Conservation (phyloP, 169 alveolate genomes). For the Plasmodium blacklocki region DNA sequence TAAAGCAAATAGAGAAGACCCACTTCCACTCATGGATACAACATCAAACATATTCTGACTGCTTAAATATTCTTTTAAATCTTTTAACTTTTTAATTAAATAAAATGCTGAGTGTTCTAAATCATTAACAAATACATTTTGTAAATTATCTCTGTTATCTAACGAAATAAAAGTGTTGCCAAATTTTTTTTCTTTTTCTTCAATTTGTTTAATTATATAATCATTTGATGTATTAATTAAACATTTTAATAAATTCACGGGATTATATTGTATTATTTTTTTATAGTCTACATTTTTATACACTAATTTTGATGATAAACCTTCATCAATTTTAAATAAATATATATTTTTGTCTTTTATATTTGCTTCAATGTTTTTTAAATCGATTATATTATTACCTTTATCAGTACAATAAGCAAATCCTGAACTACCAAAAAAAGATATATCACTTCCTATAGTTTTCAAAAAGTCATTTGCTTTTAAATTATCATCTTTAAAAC, state of each 20-base stretch:
- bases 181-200: slow-evolving; percentile 26
- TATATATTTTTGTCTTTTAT: slow-evolving; percentile 35
- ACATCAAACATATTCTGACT: slow-evolving; percentile 41
- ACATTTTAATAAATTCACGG: slow-evolving; percentile 30
- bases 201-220: slow-evolving; percentile 14
- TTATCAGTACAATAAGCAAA: slow-evolving; percentile 72
- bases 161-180: slow-evolving; percentile 11
- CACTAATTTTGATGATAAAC: slow-evolving; percentile 45
- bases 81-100: slow-evolving; percentile 26
- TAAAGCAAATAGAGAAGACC: slow-evolving; percentile 58
- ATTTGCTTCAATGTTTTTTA: slow-evolving; percentile 13
- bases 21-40: slow-evolving; percentile 76
- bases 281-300: slow-evolving; percentile 55
- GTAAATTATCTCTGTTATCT: slow-evolving; percentile 10
- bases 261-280: slow-evolving; percentile 56
- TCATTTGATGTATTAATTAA: slow-evolving; percentile 4
- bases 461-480: slow-evolving; percentile 35
- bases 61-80: slow-evolving; percentile 23
- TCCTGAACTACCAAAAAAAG: slow-evolving; percentile 78
- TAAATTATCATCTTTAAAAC: slow-evolving; percentile 16
- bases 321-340: slow-evolving; percentile 47
- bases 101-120: slow-evolving; percentile 54
- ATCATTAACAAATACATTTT: slow-evolving; percentile 43
- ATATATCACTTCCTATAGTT: slow-evolving; percentile 81
- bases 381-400: slow-evolving; percentile 52